Conservation (phyloP, 495 filamentous ascomycete genomes). For the Neurospora intermedia region DNA sequence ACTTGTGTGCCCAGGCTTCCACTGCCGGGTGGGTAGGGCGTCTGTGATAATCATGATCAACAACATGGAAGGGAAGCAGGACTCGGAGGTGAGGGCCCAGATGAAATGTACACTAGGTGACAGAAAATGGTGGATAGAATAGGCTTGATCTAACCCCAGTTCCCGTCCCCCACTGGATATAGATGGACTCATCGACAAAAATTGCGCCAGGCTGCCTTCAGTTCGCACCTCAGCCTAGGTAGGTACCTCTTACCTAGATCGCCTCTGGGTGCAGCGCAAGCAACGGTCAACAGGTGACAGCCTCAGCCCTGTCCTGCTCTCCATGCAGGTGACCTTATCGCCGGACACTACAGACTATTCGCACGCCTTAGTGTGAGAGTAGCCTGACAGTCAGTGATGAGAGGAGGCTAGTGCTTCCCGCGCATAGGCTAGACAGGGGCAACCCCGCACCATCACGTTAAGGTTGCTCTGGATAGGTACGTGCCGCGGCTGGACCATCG, state of each 20-base stretch:
- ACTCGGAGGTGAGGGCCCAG: not conserved
- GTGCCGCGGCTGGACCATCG: not conserved
- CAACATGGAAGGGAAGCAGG: not conserved
- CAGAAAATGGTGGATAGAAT: not conserved
- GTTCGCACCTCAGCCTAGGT: not conserved
- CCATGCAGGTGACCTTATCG: not conserved
- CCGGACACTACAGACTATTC: not conserved
- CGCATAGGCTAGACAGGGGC: not conserved
- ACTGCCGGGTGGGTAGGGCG: not conserved
- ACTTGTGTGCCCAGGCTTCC: not conserved
- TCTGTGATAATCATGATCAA: not conserved
- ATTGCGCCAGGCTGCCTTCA: not conserved
- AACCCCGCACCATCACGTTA: not conserved
- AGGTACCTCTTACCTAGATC: not conserved
- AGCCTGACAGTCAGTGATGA: not conserved
- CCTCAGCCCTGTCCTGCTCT: not conserved
- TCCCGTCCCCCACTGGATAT: not conserved
- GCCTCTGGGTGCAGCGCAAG: not conserved
- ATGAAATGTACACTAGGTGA: not conserved
- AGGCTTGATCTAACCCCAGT: not conserved
- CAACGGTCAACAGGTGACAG: not conserved
- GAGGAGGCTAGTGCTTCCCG: not conserved
- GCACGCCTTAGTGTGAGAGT: not conserved
- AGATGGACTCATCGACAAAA: too few species aligned
- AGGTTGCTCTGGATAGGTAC: not conserved